Conservation (phyloP, 2,329 filamentous ascomycete species). For the Diaporthe sp. region DNA sequence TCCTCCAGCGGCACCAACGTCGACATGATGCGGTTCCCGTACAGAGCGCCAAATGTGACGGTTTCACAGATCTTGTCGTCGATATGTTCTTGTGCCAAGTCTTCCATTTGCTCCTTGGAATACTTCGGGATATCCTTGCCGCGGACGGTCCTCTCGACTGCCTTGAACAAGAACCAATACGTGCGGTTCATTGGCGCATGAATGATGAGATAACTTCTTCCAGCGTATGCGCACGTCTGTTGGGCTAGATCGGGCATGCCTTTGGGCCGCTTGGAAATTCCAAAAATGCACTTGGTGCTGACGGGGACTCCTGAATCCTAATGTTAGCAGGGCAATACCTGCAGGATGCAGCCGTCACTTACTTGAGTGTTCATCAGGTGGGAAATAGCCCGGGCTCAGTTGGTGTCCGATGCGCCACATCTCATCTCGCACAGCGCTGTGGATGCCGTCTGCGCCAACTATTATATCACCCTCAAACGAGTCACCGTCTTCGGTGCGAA, state of each 20-base stretch:
- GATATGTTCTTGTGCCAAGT: conserved; percentile 32
- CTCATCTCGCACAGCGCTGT: conserved; percentile 35
- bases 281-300: conserved; percentile 36
- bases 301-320: background rate
- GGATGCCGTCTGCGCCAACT: conserved; percentile 40
- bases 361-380: background rate
- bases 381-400: background rate
- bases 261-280: conserved; percentile 12
- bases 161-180: conserved; percentile 43
- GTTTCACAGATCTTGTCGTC: conserved; percentile 34
- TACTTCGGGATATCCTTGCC: conserved; percentile 40
- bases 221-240: background rate
- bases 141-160: conserved; percentile 27
- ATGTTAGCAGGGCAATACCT: conserved; percentile 31
- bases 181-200: conserved; percentile 38
- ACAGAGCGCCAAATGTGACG: conserved; percentile 38
- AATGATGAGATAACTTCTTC: conserved; percentile 35
- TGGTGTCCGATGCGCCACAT: conserved; percentile 43
- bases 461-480: conserved; percentile 39
- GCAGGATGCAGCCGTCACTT: conserved; percentile 26
- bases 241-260: background rate
- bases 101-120: conserved; percentile 34
- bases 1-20: conserved; percentile 52
- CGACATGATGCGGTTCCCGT: conserved; percentile 39
- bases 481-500: conserved; percentile 37